Evolutionary conservation across 129 eudicot species (phyloP).

Genomic region (Gnaphalium uliginosum): DNA sequence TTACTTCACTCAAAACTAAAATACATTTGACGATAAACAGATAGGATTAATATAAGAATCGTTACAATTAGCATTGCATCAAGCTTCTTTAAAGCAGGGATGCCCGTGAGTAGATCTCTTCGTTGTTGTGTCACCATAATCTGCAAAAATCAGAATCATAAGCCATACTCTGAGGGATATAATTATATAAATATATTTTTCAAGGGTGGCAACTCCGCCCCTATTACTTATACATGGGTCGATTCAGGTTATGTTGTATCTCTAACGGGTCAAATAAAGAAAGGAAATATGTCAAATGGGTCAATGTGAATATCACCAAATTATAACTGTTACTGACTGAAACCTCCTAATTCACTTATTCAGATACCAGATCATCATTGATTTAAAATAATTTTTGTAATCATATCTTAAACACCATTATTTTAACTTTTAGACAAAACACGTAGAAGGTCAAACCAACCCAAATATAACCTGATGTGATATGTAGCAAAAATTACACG

Average conservation of each 20-base stretch:
- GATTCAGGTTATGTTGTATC: background rate
- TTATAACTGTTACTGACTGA: background rate
- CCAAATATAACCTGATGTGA: background rate
- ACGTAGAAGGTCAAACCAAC: background rate
- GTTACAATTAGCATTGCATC: conserved; percentile 85
- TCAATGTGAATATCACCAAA: background rate
- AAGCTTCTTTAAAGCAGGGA: conserved; percentile 81
- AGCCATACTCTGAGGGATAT: background rate
- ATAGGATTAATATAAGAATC: background rate
- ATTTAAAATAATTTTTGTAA: background rate
- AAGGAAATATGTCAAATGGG: background rate
- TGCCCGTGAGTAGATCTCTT: conserved; percentile 64
- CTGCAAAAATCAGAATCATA: conserved; percentile 37
- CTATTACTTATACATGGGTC: background rate
- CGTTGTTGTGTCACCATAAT: conserved; percentile 85
- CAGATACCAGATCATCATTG: background rate
- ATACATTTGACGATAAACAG: background rate
- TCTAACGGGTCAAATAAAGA: background rate
- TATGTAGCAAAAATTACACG: background rate
- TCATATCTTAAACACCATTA: background rate
- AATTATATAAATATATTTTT: background rate
- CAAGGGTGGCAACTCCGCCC: background rate
- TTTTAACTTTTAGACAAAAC: background rate
- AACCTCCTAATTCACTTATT: background rate
- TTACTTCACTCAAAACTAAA: background rate